phyloP scores from a whole-genome alignment of 2,329 filamentous ascomycete species.

The Monosporascus sp. region DNA sequence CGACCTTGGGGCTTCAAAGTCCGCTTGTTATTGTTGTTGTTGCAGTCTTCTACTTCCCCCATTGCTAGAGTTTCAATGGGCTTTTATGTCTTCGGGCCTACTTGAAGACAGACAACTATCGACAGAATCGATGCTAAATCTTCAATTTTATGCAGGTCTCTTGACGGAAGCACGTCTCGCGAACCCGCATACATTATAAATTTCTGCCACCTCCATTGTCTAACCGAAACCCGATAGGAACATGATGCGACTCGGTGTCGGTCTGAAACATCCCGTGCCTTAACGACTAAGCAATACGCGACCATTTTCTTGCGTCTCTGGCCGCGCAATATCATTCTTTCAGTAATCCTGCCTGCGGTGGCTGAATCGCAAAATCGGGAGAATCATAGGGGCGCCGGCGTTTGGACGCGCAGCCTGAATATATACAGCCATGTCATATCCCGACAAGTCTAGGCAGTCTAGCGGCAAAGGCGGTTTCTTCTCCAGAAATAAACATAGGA shows the following conservation, averaged over 20 bases:
- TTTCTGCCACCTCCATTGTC: neutral
- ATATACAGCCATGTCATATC: conserved; percentile 46
- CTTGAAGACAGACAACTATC: neutral
- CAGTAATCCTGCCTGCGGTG: neutral
- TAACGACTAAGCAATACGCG: conserved; percentile 26
- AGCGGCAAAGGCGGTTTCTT: conserved; percentile 73
- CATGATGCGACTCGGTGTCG: conserved; percentile 37
- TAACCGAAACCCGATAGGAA: conserved; percentile 10
- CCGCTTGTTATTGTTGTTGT: neutral
- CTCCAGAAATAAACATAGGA: conserved; percentile 78
- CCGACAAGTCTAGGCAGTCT: conserved; percentile 78
- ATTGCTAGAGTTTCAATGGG: neutral
- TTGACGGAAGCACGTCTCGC: neutral
- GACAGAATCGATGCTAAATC: neutral
- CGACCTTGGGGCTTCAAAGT: neutral
- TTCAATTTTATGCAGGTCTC: neutral
- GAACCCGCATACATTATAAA: neutral
- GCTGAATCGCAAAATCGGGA: conserved; percentile 9
- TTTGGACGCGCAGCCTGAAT: conserved; percentile 16
- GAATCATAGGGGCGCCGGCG: conserved; percentile 19
- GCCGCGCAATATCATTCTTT: neutral
- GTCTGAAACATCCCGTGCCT: conserved; percentile 34
- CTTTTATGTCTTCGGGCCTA: neutral
- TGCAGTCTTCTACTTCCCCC: neutral
- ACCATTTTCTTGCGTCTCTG: conserved; percentile 13